A percentile compares a stretch with the other conserved stretches of the same genome.
phyloP scores from a whole-genome alignment of 352 stramenopile species.

The Phytophthora nicotianae region DNA sequence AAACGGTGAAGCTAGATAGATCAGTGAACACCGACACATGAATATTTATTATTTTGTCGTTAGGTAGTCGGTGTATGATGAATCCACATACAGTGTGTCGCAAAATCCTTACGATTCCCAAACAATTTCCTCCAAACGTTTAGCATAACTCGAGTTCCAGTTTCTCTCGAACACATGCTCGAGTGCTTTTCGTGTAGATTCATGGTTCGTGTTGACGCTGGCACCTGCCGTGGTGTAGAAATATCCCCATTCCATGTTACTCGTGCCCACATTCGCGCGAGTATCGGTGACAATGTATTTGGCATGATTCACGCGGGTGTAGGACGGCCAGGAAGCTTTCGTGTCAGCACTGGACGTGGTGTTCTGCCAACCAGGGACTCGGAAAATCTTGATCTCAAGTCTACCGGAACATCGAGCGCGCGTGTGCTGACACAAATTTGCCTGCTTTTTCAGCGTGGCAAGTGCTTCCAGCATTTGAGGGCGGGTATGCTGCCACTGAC shows the following conservation, averaged over 20 bases:
- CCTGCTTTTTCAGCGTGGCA: constrained; percentile 51
- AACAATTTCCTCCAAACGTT: constrained; percentile 34
- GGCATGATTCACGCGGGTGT: constrained; percentile 83
- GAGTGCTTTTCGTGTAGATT: constrained; percentile 53
- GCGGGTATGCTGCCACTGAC: constrained; percentile 75
- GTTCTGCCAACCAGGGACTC: constrained; percentile 77
- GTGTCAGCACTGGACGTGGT: constrained; percentile 40
- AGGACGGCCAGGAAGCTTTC: constrained; percentile 58
- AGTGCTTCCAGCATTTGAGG: constrained; percentile 62
- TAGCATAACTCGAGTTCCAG: constrained; percentile 74
- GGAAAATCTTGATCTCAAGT: constrained; percentile 77
- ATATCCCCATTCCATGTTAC: constrained; percentile 89
- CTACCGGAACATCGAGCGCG: constrained; percentile 46
- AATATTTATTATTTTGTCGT: constrained; percentile 32
- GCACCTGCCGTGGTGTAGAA: constrained; percentile 85
- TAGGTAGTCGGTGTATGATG: constrained; percentile 6
- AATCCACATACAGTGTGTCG: constrained; percentile 2
- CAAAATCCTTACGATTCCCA: not conserved
- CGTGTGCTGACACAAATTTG: constrained; percentile 46
- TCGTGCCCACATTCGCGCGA: constrained; percentile 85
- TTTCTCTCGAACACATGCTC: constrained; percentile 75
- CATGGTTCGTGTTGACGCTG: constrained; percentile 81
- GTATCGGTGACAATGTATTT: constrained; percentile 86
- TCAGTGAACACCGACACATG: constrained; percentile 7
- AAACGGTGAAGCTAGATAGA: constrained; percentile 18